Percentiles rank a stretch among this genome's conserved stretches.
Evolutionary conservation across 129 eudicot species (phyloP).

Genomic region (Erigeron canadensis): DNA sequence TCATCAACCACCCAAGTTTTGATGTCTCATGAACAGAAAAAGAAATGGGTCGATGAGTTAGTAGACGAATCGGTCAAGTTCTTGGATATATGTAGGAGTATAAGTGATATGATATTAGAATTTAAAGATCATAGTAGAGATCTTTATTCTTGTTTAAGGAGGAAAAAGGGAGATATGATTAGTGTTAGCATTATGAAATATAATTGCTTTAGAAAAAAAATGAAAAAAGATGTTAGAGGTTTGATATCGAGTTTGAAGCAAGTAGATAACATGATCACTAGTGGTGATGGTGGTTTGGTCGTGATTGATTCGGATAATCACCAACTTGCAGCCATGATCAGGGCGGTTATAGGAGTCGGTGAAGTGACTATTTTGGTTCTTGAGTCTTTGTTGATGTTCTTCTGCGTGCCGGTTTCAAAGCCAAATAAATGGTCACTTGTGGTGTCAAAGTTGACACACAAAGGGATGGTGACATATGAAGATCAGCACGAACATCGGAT

Average conservation of each 20-base stretch:
- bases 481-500: slow-evolving; percentile 21
- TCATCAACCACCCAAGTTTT: slow-evolving; percentile 36
- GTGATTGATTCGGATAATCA: slow-evolving; percentile 18
- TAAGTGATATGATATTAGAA: slow-evolving; percentile 34
- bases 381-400: slow-evolving; percentile 32
- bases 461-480: slow-evolving; percentile 23
- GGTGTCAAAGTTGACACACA: slow-evolving; percentile 34
- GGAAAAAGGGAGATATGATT: slow-evolving; percentile 34
- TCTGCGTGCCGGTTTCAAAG: slow-evolving; percentile 26
- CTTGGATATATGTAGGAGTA: slow-evolving; percentile 39
- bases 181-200: slow-evolving; percentile 38
- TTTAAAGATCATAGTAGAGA: slow-evolving; percentile 44
- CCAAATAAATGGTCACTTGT: slow-evolving; percentile 33
- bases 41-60: slow-evolving; percentile 35
- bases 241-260: slow-evolving; percentile 41
- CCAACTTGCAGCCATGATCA: slow-evolving; percentile 30
- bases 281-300: slow-evolving; percentile 1
- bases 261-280: slow-evolving; percentile 21
- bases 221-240: slow-evolving; percentile 35
- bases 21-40: slow-evolving; percentile 31
- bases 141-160: slow-evolving; percentile 42
- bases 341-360: slow-evolving; percentile 37
- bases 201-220: slow-evolving; percentile 44
- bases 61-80: slow-evolving; percentile 39
- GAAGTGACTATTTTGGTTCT: slow-evolving; percentile 34